Evolutionary conservation across 805 yeast species (phyloP).

Genomic region (Starmerella gropengiesseri): DNA sequence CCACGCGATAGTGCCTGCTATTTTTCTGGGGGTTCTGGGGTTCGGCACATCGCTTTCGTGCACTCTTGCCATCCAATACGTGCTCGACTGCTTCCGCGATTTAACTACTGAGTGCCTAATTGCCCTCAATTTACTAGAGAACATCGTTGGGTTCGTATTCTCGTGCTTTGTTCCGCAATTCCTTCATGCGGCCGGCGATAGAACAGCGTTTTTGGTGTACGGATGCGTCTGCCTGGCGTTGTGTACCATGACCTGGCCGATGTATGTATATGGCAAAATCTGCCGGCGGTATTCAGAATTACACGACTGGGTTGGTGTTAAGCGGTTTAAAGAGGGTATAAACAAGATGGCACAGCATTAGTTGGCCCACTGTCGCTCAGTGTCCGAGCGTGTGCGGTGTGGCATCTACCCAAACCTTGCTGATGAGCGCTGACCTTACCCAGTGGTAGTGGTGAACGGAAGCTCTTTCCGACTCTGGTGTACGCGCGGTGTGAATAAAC

Average conservation of each 20-base stretch:
- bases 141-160: background rate
- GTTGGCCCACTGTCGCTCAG: too few relatives aligned
- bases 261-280: background rate
- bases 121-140: background rate
- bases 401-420: too few relatives aligned
- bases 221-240: background rate
- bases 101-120: conserved; percentile 1
- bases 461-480: too few relatives aligned
- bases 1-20: background rate
- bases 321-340: too few relatives aligned
- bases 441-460: too few relatives aligned
- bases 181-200: background rate
- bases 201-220: conserved; percentile 1
- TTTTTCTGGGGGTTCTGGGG: background rate
- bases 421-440: too few relatives aligned
- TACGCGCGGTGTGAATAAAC: too few relatives aligned
- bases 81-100: background rate
- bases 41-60: conserved; percentile 2
- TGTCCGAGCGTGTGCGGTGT: too few relatives aligned
- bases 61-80: conserved; percentile 1
- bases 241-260: background rate
- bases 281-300: background rate
- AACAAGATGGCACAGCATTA: too few relatives aligned
- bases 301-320: conserved; percentile 2
- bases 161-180: conserved; percentile 7